phyloP scores from a whole-genome alignment of 768 basidiomycete genomes.

The Clitopilus hobsonii region DNA sequence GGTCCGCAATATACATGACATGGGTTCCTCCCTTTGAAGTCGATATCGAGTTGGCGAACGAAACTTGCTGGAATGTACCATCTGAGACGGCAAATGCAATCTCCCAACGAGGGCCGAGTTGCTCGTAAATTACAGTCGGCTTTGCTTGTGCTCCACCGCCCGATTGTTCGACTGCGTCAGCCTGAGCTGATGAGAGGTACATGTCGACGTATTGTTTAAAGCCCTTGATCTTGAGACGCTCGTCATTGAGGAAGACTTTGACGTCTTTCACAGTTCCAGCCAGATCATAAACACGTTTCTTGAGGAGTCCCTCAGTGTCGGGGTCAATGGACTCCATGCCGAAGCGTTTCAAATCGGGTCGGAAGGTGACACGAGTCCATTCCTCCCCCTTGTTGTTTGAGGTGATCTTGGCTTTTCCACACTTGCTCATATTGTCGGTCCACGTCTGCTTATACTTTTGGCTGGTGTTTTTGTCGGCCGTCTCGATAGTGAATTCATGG shows the following conservation, averaged over 20 bases:
- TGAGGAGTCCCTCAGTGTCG: slow-evolving; percentile 83
- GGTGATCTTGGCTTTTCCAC: slow-evolving; percentile 88
- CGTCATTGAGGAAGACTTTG: slow-evolving; percentile 92
- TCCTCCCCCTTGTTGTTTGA: slow-evolving; percentile 86
- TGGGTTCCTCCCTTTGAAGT: slow-evolving; percentile 97
- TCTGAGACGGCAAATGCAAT: slow-evolving; percentile 93
- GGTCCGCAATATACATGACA: slow-evolving; percentile 79
- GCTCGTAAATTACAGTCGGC: slow-evolving; percentile 78
- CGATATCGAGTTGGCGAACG: slow-evolving; percentile 96
- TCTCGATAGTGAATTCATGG: slow-evolving; percentile 91
- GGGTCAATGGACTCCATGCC: slow-evolving; percentile 90
- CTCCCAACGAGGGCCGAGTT: slow-evolving; percentile 83
- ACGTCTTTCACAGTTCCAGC: slow-evolving; percentile 92
- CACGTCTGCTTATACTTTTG: slow-evolving; percentile 97
- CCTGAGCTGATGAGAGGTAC: slow-evolving; percentile 77
- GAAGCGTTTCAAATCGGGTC: slow-evolving; percentile 87
- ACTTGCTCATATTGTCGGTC: slow-evolving; percentile 88
- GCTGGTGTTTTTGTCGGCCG: slow-evolving; percentile 78
- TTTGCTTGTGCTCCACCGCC: slow-evolving; percentile 80
- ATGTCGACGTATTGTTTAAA: slow-evolving; percentile 98
- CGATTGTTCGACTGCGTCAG: slow-evolving; percentile 61
- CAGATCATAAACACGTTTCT: slow-evolving; percentile 95
- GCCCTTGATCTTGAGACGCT: slow-evolving; percentile 85
- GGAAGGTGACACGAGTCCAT: slow-evolving; percentile 90
- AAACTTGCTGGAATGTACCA: slow-evolving; percentile 88